Conservation (phyloP, 148 eudicot species). For the Arbutus unedo region DNA sequence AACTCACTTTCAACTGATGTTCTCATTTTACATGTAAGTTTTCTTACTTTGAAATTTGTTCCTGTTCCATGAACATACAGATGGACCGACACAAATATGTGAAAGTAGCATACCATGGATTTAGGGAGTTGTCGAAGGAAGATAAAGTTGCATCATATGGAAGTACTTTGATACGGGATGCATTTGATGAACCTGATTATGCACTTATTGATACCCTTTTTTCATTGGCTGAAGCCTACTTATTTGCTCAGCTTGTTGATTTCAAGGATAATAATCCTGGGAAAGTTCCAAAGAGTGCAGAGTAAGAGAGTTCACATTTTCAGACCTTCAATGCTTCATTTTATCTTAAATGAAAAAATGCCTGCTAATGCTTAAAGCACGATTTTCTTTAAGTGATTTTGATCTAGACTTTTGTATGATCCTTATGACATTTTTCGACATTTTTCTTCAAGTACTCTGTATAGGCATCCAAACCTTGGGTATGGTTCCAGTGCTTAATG, state of each 20-base stretch:
- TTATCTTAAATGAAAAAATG: not conserved
- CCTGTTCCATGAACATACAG: constrained; percentile 32
- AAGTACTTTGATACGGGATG: constrained; percentile 67
- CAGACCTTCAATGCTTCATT: not conserved
- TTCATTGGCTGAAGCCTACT: constrained; percentile 92
- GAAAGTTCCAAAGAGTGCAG: constrained; percentile 58
- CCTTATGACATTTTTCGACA: not conserved
- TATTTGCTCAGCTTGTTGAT: constrained; percentile 97
- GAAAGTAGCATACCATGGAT: constrained; percentile 97
- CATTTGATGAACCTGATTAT: constrained; percentile 97
- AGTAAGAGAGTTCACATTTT: constrained; percentile 49
- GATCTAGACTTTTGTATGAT: not conserved
- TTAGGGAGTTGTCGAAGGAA: constrained; percentile 72
- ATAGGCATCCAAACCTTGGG: not conserved
- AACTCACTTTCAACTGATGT: not conserved
- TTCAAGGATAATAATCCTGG: constrained; percentile 85
- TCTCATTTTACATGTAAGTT: not conserved
- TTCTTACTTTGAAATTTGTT: not conserved
- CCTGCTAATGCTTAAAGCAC: not conserved
- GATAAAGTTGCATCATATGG: constrained; percentile 84
- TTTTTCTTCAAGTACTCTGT: not conserved
- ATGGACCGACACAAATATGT: constrained; percentile 99
- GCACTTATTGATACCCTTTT: constrained; percentile 95
- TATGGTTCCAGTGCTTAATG: not conserved
- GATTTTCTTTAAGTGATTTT: not conserved